A percentile compares a stretch with the other conserved stretches of the same genome.
These are phyloP conservation scores for Lycium barbarum DNA, from an alignment of 257 asterid genomes.

Conservation along the genomic window DNA sequence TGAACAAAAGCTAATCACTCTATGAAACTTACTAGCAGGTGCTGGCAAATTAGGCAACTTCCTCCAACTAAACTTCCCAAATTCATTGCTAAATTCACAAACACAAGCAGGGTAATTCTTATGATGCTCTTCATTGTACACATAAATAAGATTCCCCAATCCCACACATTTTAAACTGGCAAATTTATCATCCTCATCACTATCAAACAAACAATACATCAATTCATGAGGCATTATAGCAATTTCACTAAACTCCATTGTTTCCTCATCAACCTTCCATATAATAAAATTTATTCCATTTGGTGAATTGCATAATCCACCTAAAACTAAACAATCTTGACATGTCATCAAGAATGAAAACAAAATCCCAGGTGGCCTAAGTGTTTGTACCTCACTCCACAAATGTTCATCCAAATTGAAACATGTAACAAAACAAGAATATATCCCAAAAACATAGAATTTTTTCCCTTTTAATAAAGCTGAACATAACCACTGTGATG, in stretches of 20 bases:
- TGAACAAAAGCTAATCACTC: slow-evolving; percentile 35
- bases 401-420: slow-evolving; percentile 38
- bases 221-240: slow-evolving; percentile 44
- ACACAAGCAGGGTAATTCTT: slow-evolving; percentile 38
- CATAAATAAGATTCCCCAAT: slow-evolving; percentile 39
- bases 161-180: slow-evolving; percentile 41
- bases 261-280: slow-evolving; percentile 49
- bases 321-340: slow-evolving; percentile 39
- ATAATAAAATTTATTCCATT: slow-evolving; percentile 33
- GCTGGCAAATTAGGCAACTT: slow-evolving; percentile 42
- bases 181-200: slow-evolving; percentile 23
- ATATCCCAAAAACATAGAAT: slow-evolving; percentile 38
- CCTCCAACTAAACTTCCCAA: slow-evolving; percentile 45
- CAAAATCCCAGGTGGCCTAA: slow-evolving; percentile 48
- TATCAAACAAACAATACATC: slow-evolving; percentile 32
- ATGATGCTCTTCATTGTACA: slow-evolving; percentile 33
- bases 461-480: slow-evolving; percentile 39
- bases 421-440: slow-evolving; percentile 40
- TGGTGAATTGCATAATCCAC: slow-evolving; percentile 39
- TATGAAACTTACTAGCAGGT: slow-evolving; percentile 12
- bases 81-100: slow-evolving; percentile 37
- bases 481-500: slow-evolving; percentile 35
- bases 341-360: slow-evolving; percentile 39
- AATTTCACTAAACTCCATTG: slow-evolving; percentile 46
- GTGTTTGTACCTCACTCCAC: slow-evolving; percentile 47